Conservation (phyloP, 257 asterid genomes). For the Striga asiatica region DNA sequence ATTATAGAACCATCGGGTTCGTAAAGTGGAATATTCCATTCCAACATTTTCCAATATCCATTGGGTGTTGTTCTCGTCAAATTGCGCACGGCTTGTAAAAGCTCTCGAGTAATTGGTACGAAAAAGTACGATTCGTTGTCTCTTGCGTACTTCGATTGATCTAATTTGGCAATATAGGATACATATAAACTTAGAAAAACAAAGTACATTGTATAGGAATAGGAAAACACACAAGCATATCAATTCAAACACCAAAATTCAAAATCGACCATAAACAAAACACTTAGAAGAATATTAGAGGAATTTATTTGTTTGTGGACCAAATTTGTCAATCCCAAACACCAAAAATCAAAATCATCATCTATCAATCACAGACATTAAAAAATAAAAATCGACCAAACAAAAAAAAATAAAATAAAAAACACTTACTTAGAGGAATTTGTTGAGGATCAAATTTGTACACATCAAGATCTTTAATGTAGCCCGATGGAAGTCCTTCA, state of each 20-base stretch:
- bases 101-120: background rate
- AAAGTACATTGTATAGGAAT: no score
- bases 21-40: background rate
- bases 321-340: no score
- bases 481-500: background rate
- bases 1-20: background rate
- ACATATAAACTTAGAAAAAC: background rate
- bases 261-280: no score
- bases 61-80: background rate
- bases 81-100: background rate
- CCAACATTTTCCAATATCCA: constrained; percentile 1
- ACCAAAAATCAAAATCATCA: no score
- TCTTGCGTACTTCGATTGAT: background rate
- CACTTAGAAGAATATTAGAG: no score
- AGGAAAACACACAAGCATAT: no score
- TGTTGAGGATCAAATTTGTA: background rate
- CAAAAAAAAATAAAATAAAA: background rate
- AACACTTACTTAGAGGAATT: background rate
- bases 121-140: background rate
- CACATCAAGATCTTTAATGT: background rate
- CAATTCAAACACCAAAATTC: no score
- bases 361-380: no score
- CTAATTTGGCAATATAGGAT: background rate
- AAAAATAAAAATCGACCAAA: background rate
- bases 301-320: no score